Base-by-base conservation (phyloP, 202 grass and related monocot genomes). In the Setaria viridis region DNA sequence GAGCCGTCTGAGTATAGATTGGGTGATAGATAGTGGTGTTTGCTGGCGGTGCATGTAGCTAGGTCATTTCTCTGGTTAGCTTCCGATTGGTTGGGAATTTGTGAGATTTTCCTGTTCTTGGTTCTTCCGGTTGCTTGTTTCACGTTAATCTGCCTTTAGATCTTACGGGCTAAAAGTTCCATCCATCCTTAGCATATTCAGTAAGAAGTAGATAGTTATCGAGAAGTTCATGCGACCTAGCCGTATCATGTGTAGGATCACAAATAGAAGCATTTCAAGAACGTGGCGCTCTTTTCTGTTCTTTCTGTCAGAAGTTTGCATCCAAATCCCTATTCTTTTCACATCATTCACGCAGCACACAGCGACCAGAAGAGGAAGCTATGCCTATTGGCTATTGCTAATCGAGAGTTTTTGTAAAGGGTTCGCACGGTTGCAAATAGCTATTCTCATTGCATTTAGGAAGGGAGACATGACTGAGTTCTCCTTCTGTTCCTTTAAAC, bases 1-100 rank as follows among this genome's bases (percentile, higher is more conserved):
- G 89, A 77, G 83, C 17, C 73, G 7, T 46, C 21, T 85, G 50
- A 74, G 62, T 39, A 25, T 25, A 4, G 41, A 25, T 37, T 55
- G 8, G 29, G 11, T 70, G 4, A 47, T 30, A 9, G 42, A 49
- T 53, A 9, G 17, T 66, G 16, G 16, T 69, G 21, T 43, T 70
- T 5, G 19, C 34, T 56, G 35, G 13, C 8, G 20, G 37, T 21
- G 54, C 54, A 15, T 77, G 20, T 30, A 70, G 39, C 39, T 65
- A n/a, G 45, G 3, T 21, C 32, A 15, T 56, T 55, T 57, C 25
- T 3, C 17, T 59, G 19, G 20, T 5, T 13, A 60, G 35, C 15
- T 32, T 25, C 63, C 20, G 11, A 6, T 20, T 51, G 39, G 10
- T 5, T 55, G 7, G 55, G 63, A 49, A 11, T 81, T 25, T 54